Evolutionary conservation across 129 eudicot genomes (phyloP), one percentile per base, ranked within the genome.

Genomic region (Chrysanthemum lavandulifolium): DNA sequence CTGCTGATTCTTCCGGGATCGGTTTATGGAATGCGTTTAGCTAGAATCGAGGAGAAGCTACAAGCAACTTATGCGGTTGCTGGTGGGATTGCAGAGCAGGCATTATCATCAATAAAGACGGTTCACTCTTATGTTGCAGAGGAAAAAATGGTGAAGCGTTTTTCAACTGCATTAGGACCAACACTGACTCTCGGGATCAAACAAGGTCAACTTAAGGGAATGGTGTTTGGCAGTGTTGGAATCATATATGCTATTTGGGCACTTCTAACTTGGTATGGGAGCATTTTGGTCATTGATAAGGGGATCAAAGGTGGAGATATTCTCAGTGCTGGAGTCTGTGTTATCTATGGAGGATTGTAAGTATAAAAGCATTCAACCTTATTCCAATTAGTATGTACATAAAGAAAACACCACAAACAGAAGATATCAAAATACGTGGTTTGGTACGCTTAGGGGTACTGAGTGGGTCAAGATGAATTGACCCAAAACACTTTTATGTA

Each of bases 291-390:
- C 29, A 63, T 77, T 68, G 69, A 80, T 15, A 80, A 73, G 40
- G 84, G 84, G 61, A 77, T 72, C 27, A 77, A 72, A 72, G 88
- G 88, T 63, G 88, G 88, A 14, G 73, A 65, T 73, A 78, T 80
- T 73, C 69, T 84, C 50, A 69, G 78, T 13, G 71, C 85, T 0
- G 85, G 79, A 40, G 76, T 73, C 1, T 80, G 84, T 36, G 73
- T 84, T 43, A 48, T 84, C 71, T 67, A 72, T 49, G 88, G 88
- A 73, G 88, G 85, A 84, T 25, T 84, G 88, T 84, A 73, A 80
- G 88, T 68, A 21, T 68, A 33, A 55, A 49, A 9, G 6, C 58
- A 12, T 15, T 53, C 18, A 53, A 12, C n/a, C 5, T 53, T 53
- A 13, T 3, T 53, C 18, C 6, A 12, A 14, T 53, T 53, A n/a